Evolutionary conservation across 2,329 filamentous ascomycete species (phyloP), one percentile per base, ranked within the genome.

Genomic region (Cordyceps pruinosa): DNA sequence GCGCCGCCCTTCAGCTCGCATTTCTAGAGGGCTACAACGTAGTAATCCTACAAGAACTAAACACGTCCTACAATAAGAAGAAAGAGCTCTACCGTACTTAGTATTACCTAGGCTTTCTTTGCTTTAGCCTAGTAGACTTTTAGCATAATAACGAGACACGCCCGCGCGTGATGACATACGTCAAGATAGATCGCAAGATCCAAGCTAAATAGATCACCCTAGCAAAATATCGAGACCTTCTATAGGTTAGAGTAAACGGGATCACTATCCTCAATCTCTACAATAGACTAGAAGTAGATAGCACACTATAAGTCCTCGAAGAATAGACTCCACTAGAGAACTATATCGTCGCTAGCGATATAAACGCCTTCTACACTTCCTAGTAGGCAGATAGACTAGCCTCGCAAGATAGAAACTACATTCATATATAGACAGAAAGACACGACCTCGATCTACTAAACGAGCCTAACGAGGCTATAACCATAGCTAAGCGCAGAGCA

Each of bases 11-110:
- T 30, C 13, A 54, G 41, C 30, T 54, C 39, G n/a, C n/a, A 15
- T 54, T 45, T 21, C 28, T 46, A 19, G 41, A 54, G 51, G 51
- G 51, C 41, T 54, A n/a, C 21, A 54, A 54, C 19, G 25, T 54
- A 9, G 28, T 54, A 1, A 54, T 54, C 26, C 2, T 54, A 28
- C n/a, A 54, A 30, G 51, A 54, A 54, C 51, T 17, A 28, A 54
- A 37, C 21, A 54, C 21, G 28, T 54, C 30, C 15, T 54, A 28
- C 23, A 28, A 41, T 17, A 51, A 51, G 23, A 8, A 51, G 25
- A 51, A 51, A 37, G 2, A 51, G 23, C 48, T 51, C 17, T 51
- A 28, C 23, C 13, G 9, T 12, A 51, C 48, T 4, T 19, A 51
- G 48, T 39, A 51, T 28, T 12, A 51, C 34, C 48, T 28, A 21